Base-by-base conservation (phyloP, 176 grass and related monocot species). In the Oryza meridionalis region DNA sequence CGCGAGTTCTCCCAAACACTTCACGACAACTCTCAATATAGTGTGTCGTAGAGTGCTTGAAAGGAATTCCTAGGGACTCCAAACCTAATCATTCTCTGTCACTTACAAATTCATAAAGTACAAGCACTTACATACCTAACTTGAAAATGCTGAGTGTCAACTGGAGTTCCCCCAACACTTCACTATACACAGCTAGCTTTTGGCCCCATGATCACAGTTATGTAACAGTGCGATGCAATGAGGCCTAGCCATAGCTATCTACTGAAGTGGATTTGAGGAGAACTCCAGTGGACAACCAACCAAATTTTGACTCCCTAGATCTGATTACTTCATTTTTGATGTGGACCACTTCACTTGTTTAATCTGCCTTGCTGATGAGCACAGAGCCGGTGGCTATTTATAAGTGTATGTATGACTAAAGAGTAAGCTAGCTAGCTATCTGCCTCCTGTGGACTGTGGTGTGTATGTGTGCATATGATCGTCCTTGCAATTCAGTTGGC, bases 111-210 rank as follows among this genome's bases (percentile, higher is more conserved):
- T 22, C 24, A 11, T 45, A 55, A 78, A 65, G 44, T 24, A 6
- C 66, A 47, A 69, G 4, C 62, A 77, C 59, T 58, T 10, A 51
- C 5, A 25, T 9, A n/a, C 37, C 33, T 65, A 70, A 6, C n/a
- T 5, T 0, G 2, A 55, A 32, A 31, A 11, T 64, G 62, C 4
- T 69, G 45, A 5, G 26, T 63, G 35, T 38, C 69, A 69, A 51
- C 74, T 2, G 40, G 64, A 88, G 79, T 82, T 86, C 50, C 69
- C 90, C 83, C 83, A 86, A 86, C 83, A 88, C 79, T 92, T 92
- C 79, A 76, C 12, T 77, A 40, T 51, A 1, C 16, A 45, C 4
- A 78, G 46, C 46, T 37, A 25, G 66, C 46, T 25, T 3, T 6
- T 7, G 65, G 15, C n/a, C 25, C 17, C 33, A 66, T 69, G 65